phyloP scores from a whole-genome alignment of 169 alveolate genomes.

The Plasmodium inui region DNA sequence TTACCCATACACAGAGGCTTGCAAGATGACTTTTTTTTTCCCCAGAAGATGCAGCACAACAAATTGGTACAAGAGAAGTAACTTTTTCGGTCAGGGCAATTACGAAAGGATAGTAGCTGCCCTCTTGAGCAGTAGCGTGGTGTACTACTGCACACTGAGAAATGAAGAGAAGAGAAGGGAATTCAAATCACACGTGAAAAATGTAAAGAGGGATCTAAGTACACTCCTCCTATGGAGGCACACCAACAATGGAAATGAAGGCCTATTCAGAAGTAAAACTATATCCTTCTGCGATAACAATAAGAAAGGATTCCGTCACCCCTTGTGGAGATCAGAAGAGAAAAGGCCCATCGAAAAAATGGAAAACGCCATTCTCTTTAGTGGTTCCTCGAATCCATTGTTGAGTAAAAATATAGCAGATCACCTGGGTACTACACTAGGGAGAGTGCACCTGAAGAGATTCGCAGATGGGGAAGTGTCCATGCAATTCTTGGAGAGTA shows the following conservation, averaged over 20 bases:
- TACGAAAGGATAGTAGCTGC: background rate
- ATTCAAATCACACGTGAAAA: background rate
- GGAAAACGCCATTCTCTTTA: slow-evolving; percentile 77
- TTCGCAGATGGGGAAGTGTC: slow-evolving; percentile 97
- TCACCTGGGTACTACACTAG: slow-evolving; percentile 84
- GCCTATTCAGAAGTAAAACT: background rate
- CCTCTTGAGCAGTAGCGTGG: slow-evolving; percentile 12
- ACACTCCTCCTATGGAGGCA: background rate
- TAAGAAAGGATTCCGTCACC: slow-evolving; percentile 32
- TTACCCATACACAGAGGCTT: background rate
- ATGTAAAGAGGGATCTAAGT: slow-evolving; percentile 14
- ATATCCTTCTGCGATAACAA: slow-evolving; percentile 22
- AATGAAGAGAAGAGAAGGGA: slow-evolving; percentile 61
- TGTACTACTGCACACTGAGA: slow-evolving; percentile 5
- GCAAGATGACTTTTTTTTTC: slow-evolving; percentile 19
- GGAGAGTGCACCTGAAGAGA: slow-evolving; percentile 83
- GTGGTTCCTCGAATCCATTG: slow-evolving; percentile 77
- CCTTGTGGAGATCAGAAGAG: slow-evolving; percentile 77
- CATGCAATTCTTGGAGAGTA: slow-evolving; percentile 91
- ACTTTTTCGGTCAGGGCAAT: background rate
- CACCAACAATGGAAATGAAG: background rate
- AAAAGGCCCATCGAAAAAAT: slow-evolving; percentile 74
- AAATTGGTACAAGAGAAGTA: slow-evolving; percentile 29
- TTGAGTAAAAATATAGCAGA: slow-evolving; percentile 77
- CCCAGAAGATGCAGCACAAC: background rate